phyloP scores from a whole-genome alignment of 169 alveolate species.

The Theileria luwenshuni region DNA sequence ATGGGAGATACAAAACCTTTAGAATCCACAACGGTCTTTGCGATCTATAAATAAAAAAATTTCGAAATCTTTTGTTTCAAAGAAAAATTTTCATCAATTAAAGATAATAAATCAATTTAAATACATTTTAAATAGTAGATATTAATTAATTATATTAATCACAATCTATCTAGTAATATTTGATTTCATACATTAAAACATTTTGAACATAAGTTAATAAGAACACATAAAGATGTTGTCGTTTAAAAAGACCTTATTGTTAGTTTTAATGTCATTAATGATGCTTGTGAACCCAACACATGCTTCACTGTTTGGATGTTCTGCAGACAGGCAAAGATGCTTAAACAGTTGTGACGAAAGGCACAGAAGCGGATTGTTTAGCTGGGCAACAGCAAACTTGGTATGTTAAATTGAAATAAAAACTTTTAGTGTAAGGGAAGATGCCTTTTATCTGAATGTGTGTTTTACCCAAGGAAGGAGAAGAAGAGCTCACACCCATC shows the following conservation, averaged over 20 bases:
- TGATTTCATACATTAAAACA: not conserved
- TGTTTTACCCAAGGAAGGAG: constrained; percentile 34
- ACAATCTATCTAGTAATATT: not conserved
- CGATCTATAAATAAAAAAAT: too few relatives aligned
- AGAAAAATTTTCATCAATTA: not conserved
- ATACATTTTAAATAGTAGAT: not conserved
- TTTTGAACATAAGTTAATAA: not conserved
- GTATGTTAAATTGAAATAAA: constrained; percentile 16
- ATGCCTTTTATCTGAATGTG: constrained; percentile 38
- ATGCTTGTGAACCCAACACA: constrained; percentile 18
- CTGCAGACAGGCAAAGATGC: constrained; percentile 31
- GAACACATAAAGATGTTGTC: constrained; percentile 17
- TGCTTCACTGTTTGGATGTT: constrained; percentile 28
- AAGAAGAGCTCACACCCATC: constrained; percentile 44
- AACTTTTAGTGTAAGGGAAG: constrained; percentile 37
- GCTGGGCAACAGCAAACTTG: not conserved
- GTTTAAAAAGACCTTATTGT: constrained; percentile 5
- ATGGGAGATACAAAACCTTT: too few relatives aligned
- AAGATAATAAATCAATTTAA: not conserved
- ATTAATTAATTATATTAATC: not conserved
- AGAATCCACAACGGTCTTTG: too few relatives aligned
- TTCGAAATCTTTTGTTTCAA: too few relatives aligned
- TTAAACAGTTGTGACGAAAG: constrained; percentile 34
- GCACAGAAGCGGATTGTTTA: not conserved
- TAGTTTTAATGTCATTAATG: not conserved